Evolutionary conservation across 2,329 filamentous ascomycete species (phyloP).

Genomic region (Neurospora crassa): DNA sequence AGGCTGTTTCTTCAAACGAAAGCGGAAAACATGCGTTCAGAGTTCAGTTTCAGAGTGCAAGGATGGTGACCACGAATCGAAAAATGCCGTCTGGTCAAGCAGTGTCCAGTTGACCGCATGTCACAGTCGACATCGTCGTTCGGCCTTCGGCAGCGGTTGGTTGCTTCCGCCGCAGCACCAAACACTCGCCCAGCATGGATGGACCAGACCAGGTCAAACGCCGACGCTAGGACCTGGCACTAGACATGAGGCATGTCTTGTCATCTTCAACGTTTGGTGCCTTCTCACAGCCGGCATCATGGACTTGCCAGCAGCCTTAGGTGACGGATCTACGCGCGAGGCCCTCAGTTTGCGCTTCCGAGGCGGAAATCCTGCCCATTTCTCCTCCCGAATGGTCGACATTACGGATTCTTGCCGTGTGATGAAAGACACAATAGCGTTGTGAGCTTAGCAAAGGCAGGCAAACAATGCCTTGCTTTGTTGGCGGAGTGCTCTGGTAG

Average conservation of each 20-base stretch:
- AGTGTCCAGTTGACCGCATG: background rate
- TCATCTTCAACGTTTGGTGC: background rate
- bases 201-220: background rate
- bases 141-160: background rate
- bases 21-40: background rate
- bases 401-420: background rate
- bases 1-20: background rate
- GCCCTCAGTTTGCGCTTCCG: background rate
- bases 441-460: background rate
- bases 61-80: background rate
- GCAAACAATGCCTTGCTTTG: background rate
- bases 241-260: background rate
- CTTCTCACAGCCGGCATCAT: background rate
- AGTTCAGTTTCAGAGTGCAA: background rate
- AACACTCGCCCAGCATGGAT: background rate
- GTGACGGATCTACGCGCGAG: background rate
- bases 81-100: background rate
- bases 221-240: background rate
- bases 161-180: background rate
- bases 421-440: background rate
- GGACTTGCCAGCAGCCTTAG: background rate
- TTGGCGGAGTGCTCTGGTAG: background rate
- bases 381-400: background rate
- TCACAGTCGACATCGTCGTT: background rate
- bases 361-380: background rate